Base-by-base conservation (phyloP, 2,329 filamentous ascomycete genomes). In the Harringtonia aguacate region DNA sequence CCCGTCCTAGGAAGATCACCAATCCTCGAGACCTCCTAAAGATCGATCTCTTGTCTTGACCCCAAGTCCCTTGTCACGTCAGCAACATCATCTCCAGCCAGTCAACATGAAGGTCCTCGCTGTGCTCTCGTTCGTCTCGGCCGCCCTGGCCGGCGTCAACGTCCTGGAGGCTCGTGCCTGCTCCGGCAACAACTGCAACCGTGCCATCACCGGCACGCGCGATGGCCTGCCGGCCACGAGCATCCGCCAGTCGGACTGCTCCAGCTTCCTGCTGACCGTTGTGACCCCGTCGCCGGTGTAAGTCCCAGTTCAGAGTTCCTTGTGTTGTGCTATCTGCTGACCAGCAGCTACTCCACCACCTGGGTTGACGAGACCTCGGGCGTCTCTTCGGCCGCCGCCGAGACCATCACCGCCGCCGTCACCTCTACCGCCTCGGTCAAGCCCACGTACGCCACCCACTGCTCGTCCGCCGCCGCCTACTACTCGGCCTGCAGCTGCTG, bases 161-260 rank as follows among this genome's bases (percentile, higher is more conserved):
- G 54, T 58, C 43, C 46, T 66, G 29, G 57, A 63, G 45, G 51
- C 54, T 50, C 63, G 63, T 46, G 52, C 48, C 46, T 67, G 62
- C 55, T 50, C 56, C 48, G 64, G 60, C 53, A 64, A 70, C 61
- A 69, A 68, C 61, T 70, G 66, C 60, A 65, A 65, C 57, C 64
- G 65, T 39, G 62, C 65, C 46, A 61, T 70, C 48, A 68, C 65
- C 35, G 65, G 66, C 46, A 68, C 65, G 44, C 59, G 63, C 21
- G 60, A 63, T 55, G 68, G 65, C 56, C 68, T 67, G 56, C 55
- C 63, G 54, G 47, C 51, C 45, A 59, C 61, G 36, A 61, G 60
- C 40, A 57, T 68, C 17, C 50, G 48, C 46, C 31, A 41, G 38
- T 37, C 48, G 10, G 50, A 51, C 50, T 51, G 50, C 46, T 35